Evolutionary conservation across 352 stramenopile genomes (phyloP).

Genomic region (Plasmopara muralis): DNA sequence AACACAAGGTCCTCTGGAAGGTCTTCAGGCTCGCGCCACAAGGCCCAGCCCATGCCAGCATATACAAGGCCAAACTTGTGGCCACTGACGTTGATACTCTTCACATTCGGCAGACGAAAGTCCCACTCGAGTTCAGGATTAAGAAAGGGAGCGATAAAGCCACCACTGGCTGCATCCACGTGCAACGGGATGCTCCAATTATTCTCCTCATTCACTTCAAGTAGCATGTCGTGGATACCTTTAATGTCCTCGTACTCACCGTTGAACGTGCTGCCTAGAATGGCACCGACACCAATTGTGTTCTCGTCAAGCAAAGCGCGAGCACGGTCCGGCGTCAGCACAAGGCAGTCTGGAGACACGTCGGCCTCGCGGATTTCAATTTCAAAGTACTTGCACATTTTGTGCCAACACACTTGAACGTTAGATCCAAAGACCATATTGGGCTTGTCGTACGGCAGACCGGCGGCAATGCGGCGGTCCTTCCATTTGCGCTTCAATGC

Average conservation of each 20-base stretch:
- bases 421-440: constrained; percentile 92
- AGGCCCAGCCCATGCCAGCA: constrained; percentile 89
- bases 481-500: constrained; percentile 90
- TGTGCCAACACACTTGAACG: constrained; percentile 92
- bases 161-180: constrained; percentile 87
- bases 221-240: constrained; percentile 85
- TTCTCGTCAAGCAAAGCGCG: constrained; percentile 85
- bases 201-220: constrained; percentile 77
- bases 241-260: constrained; percentile 91
- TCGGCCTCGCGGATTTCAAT: constrained; percentile 86
- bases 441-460: constrained; percentile 76
- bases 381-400: constrained; percentile 94
- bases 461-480: constrained; percentile 70
- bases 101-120: constrained; percentile 87
- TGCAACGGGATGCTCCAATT: constrained; percentile 84
- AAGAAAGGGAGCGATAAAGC: constrained; percentile 90
- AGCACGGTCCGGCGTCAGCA: constrained; percentile 78
- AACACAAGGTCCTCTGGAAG: constrained; percentile 86
- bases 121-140: constrained; percentile 86
- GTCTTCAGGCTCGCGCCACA: constrained; percentile 81
- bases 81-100: constrained; percentile 91
- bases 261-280: constrained; percentile 90
- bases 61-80: constrained; percentile 93
- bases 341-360: constrained; percentile 78
- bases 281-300: constrained; percentile 89